Evolutionary conservation across 140 eudicot species (phyloP).

Genomic region (Cichorium intybus): DNA sequence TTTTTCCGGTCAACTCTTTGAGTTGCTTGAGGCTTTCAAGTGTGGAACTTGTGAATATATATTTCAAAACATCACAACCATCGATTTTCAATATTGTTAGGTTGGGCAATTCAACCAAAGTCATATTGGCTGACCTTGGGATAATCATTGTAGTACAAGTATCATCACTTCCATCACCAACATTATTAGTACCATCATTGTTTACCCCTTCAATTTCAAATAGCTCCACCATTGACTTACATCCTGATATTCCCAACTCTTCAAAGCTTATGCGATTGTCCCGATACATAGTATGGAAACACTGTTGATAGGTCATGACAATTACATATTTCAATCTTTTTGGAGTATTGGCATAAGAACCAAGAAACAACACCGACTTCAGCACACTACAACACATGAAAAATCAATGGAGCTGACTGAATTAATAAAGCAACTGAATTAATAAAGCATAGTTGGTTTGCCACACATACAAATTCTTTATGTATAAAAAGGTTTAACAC

Average conservation of each 20-base stretch:
- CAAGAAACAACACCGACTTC: background rate
- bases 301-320: background rate
- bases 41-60: no score
- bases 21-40: no score
- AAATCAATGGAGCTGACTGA: background rate
- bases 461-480: no score
- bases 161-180: background rate
- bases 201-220: no score
- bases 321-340: no score
- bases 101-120: slow-evolving; percentile 6
- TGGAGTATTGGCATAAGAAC: no score
- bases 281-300: slow-evolving; percentile 3
- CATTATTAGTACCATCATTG: background rate
- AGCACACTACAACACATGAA: background rate
- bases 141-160: background rate
- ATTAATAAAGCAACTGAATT: background rate
- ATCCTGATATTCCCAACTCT: background rate
- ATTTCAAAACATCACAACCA: no score
- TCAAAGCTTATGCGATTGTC: slow-evolving; percentile 5
- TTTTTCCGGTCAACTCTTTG: no score
- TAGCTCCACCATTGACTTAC: no score
- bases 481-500: background rate
- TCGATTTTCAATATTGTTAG: no score
- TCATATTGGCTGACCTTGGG: background rate
- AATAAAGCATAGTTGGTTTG: no score